Evolutionary conservation across 768 basidiomycete species (phyloP).

Genomic region (Tricholoma matsutake): DNA sequence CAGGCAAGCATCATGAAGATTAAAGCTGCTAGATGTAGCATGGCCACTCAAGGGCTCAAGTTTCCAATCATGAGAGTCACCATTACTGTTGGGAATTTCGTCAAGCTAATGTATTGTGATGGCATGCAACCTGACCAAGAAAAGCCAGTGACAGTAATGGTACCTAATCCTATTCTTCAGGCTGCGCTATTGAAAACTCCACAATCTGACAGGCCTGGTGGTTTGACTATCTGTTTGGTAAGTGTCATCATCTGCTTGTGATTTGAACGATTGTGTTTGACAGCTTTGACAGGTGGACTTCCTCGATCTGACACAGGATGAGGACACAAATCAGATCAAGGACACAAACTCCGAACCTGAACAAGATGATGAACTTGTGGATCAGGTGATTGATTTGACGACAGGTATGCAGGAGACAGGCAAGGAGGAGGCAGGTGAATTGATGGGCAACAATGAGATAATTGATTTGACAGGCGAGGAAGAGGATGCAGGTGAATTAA

Average conservation of each 20-base stretch:
- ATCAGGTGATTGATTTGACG: neutral
- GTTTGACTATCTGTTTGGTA: neutral
- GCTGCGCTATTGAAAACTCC: neutral
- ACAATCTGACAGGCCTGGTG: neutral
- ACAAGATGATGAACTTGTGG: neutral
- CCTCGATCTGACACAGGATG: neutral
- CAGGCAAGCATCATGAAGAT: neutral
- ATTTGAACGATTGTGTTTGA: neutral
- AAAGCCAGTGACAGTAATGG: neutral
- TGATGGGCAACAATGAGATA: neutral
- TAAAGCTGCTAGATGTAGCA: neutral
- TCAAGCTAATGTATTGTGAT: neutral
- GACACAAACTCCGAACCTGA: neutral
- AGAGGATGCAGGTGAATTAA: neutral
- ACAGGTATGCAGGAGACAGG: neutral
- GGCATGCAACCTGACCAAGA: neutral
- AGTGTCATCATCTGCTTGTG: neutral
- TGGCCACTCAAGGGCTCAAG: neutral
- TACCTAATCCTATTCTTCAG: neutral
- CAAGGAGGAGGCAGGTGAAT: neutral
- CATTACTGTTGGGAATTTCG: neutral
- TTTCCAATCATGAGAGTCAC: neutral
- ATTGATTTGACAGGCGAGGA: neutral
- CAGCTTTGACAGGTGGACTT: neutral
- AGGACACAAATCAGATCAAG: too few species aligned